phyloP scores from a whole-genome alignment of 768 basidiomycete species.

The Trametes maxima region DNA sequence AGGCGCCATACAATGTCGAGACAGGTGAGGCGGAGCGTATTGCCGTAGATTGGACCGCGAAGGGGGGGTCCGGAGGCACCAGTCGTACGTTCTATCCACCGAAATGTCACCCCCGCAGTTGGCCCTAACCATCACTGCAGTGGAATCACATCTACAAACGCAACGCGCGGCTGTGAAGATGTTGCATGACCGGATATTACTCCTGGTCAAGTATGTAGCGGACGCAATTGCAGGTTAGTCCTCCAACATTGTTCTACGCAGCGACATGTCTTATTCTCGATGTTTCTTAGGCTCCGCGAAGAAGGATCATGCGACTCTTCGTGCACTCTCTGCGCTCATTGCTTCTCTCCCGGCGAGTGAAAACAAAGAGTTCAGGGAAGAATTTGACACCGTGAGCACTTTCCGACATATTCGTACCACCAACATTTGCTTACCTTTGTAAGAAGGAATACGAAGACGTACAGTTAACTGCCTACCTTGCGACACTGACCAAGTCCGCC shows the following conservation, averaged over 20 bases:
- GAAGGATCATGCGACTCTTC: slow-evolving; percentile 79
- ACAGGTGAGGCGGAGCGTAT: slow-evolving; percentile 99
- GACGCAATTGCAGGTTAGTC: slow-evolving; percentile 71
- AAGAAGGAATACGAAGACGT: slow-evolving; percentile 93
- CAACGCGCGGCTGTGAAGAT: slow-evolving; percentile 96
- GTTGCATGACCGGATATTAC: slow-evolving; percentile 87
- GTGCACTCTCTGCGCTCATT: slow-evolving; percentile 83
- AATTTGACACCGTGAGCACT: slow-evolving; percentile 77
- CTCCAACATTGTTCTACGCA: not conserved
- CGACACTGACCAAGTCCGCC: slow-evolving; percentile 86
- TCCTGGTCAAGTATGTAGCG: slow-evolving; percentile 86
- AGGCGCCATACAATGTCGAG: slow-evolving; percentile 86
- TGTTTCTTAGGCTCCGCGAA: slow-evolving; percentile 58
- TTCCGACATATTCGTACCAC: not conserved
- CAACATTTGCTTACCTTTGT: slow-evolving; percentile 7
- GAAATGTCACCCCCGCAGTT: not conserved
- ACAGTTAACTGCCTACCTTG: slow-evolving; percentile 87
- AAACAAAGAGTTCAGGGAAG: slow-evolving; percentile 78
- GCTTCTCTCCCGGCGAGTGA: slow-evolving; percentile 89
- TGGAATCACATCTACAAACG: slow-evolving; percentile 87
- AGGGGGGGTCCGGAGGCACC: slow-evolving; percentile 80
- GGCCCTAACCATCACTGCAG: slow-evolving; percentile 41
- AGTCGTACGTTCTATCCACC: slow-evolving; percentile 57
- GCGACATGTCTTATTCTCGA: not conserved
- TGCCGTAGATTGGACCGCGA: slow-evolving; percentile 94